Evolutionary conservation across 768 basidiomycete genomes (phyloP), one percentile per base, ranked within the genome.

Genomic region (Xerocomellus intermedius): DNA sequence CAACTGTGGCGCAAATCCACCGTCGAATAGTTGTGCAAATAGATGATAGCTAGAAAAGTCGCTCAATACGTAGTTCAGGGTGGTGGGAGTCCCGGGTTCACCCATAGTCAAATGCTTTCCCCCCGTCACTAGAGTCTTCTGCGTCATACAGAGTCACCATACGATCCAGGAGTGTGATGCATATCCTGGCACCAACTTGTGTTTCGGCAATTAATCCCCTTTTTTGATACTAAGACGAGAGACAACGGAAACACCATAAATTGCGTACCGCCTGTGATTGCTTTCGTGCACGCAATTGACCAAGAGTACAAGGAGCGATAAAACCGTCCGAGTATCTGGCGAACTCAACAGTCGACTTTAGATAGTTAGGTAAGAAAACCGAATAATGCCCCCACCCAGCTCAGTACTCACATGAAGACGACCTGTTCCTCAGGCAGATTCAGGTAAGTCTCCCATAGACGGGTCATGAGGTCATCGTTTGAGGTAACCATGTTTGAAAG

Each of bases 401-500:
- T 52, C 26, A 64, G 76, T 21, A 42, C 81, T 64, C 66, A 95
- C 94, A 89, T 79, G 52, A 96, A 72, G 10, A 96, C 76, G 44
- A 83, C 81, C 66, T 86, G 79, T 57, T 89, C 85, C 63, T 91
- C 90, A 1, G 87, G 81, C 5, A 89, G 75, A 50, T 76, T 78
- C 66, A 91, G 73, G 61, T 87, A 86, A 2, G 73, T 77, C 35
- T 77, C 76, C 89, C 87, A 92, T 32, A 88, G 70, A 21, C 67
- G 75, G n/a, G 75, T 67, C 57, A 81, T 76, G 42, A 87, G 77
- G 8, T 57, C 61, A 39, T 85, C 81, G 56, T 93, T 90, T 8
- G 80, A 79, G 2, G 94, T 92, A 32, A 95, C 80, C 22, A 93
- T 76, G 68, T 97, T 97, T 19, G 92, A 89, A 28, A 96, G 77